Conservation (phyloP, 2,329 filamentous ascomycete genomes). For the Trichoderma atroviride region DNA sequence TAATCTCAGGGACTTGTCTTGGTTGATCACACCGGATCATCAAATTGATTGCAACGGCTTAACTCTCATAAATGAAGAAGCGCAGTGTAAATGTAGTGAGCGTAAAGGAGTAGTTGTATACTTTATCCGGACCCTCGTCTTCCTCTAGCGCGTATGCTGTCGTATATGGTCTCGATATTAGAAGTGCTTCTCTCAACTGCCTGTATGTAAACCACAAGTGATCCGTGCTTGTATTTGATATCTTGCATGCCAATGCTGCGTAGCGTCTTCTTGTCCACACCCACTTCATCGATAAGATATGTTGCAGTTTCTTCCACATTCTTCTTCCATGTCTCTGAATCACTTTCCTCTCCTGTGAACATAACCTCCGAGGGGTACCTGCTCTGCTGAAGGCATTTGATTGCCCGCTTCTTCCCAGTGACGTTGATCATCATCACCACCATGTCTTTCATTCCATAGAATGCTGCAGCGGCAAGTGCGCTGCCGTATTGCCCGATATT, state of each 20-base stretch:
- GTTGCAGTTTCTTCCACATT: background rate
- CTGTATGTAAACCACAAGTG: too few species aligned
- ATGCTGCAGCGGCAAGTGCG: conserved; percentile 14
- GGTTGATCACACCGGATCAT: too few species aligned
- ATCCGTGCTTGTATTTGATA: too few species aligned
- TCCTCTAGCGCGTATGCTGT: too few species aligned
- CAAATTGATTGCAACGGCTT: too few species aligned
- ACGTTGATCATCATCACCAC: background rate
- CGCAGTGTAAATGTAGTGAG: too few species aligned
- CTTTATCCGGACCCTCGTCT: too few species aligned
- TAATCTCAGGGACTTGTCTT: too few species aligned
- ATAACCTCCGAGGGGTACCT: background rate
- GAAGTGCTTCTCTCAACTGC: too few species aligned
- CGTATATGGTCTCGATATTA: background rate
- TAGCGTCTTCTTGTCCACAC: conserved; percentile 10
- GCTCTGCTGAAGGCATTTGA: background rate
- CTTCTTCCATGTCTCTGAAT: background rate
- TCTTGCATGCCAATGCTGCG: background rate
- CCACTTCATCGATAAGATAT: conserved; percentile 7
- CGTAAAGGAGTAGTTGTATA: too few species aligned
- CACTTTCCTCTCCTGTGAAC: too few species aligned
- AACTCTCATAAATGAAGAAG: too few species aligned
- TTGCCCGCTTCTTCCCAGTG: background rate
- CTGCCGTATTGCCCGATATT: background rate
- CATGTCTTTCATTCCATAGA: background rate